Base-by-base conservation (phyloP, 441 rosid species). In the Jatropha podagrica region DNA sequence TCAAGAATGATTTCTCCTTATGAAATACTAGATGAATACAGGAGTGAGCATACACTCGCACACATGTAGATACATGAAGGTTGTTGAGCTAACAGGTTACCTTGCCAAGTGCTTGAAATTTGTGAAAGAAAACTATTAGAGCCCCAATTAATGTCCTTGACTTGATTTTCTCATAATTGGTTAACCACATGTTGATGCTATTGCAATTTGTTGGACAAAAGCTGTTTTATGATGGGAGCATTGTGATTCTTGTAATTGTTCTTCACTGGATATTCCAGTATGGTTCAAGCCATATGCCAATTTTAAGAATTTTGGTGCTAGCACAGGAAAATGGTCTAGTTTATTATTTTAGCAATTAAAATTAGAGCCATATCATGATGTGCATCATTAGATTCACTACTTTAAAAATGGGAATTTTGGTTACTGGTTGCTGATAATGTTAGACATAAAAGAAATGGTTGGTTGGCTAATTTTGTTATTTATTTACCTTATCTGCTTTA, bases 81-180 rank as follows among this genome's bases (percentile, higher is more conserved):
- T 65, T 51, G 18, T 32, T 13, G 48, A 68, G 51, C 59, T 76
- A 32, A 56, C 67, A 61, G 60, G 51, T 60, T 51, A 55, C 55
- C 3, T 49, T 27, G 18, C 41, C 61, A 76, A 70, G 52, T 68
- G 26, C 27, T 75, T 32, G 41, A 65, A 62, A 66, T 54, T 55
- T 40, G 27, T 49, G 11, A 68, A 59, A 52, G 23, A 32, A 32
- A 11, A 54, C 32, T 52, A 48, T 55, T 61, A 17, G 71, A 55
- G 1, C 15, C 12, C 17, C 38, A 13, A 37, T 10, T 32, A 54
- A 41, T 52, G 64, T 51, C 61, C 59, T 38, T 20, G 5, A 52
- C 61, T 59, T 59, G 49, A 44, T 75, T 42, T 68, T 14, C 48
- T 14, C 42, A 46, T 67, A 49, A 59, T 66, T 7, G 37, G 5